These are phyloP conservation scores for Globisporangium nunn DNA, from an alignment of 352 stramenopile genomes.

Conservation along the genomic window DNA sequence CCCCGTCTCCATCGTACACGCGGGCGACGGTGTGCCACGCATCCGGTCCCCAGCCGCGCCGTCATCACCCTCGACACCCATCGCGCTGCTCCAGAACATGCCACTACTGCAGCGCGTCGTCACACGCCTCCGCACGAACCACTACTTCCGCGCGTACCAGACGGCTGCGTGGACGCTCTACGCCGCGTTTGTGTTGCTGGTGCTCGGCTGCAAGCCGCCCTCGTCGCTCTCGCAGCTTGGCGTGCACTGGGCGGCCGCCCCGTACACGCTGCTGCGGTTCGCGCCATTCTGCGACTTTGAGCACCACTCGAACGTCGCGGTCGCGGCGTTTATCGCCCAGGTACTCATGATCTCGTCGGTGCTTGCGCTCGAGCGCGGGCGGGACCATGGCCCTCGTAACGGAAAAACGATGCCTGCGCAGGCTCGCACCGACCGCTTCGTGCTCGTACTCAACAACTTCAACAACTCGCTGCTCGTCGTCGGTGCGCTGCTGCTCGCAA, in stretches of 20 bases:
- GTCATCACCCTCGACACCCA: slow-evolving; percentile 17
- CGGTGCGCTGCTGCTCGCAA: slow-evolving; percentile 49
- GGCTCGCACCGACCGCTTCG: slow-evolving; percentile 35
- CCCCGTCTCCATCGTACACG: slow-evolving; percentile 39
- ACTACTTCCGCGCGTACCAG: slow-evolving; percentile 69
- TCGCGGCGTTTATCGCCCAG: slow-evolving; percentile 63
- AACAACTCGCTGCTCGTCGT: slow-evolving; percentile 82
- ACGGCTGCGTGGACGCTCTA: slow-evolving; percentile 53
- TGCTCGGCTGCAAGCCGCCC: slow-evolving; percentile 23
- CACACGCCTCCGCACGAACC: slow-evolving; percentile 29
- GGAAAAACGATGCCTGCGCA: neutral
- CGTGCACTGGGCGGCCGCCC: neutral
- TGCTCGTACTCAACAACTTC: slow-evolving; percentile 80
- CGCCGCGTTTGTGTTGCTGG: slow-evolving; percentile 35
- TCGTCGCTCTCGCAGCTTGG: neutral
- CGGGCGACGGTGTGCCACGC: slow-evolving; percentile 16
- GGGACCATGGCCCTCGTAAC: slow-evolving; percentile 19
- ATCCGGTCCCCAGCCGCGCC: slow-evolving; percentile 25
- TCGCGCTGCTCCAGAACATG: slow-evolving; percentile 13
- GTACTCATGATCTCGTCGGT: slow-evolving; percentile 77
- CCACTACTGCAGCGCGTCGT: slow-evolving; percentile 11
- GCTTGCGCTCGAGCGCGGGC: slow-evolving; percentile 46
- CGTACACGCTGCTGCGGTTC: neutral
- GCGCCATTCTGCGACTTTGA: slow-evolving; percentile 32
- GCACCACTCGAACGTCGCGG: slow-evolving; percentile 43